Conservation (phyloP, 345 rosid genomes). For the Cardamine chenopodiifolia region DNA sequence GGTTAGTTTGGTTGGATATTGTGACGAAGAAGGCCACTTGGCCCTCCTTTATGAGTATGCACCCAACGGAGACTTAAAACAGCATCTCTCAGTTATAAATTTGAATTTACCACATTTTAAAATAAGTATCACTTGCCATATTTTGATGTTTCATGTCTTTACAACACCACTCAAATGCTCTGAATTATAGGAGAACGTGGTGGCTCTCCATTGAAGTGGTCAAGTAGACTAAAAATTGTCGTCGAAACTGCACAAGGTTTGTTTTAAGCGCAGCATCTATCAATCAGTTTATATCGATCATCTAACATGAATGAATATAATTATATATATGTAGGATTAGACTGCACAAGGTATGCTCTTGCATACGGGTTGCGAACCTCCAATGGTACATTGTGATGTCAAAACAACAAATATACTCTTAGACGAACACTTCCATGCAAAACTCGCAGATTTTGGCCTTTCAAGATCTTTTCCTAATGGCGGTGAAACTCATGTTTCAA, state of each 20-base stretch:
- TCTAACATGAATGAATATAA: no score
- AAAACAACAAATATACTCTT: slow-evolving; percentile 49
- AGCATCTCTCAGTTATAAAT: not conserved
- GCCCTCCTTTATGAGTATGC: slow-evolving; percentile 48
- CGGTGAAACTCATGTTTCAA: slow-evolving; percentile 25
- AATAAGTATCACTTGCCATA: no score
- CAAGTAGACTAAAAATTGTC: slow-evolving; percentile 45
- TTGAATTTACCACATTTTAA: no score
- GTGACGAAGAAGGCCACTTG: slow-evolving; percentile 28
- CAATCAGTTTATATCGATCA: no score
- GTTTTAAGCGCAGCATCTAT: no score
- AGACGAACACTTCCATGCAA: slow-evolving; percentile 40
- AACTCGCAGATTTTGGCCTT: slow-evolving; percentile 51
- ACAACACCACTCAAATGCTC: no score
- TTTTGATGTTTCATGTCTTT: no score
- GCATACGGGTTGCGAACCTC: slow-evolving; percentile 48
- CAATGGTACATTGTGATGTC: slow-evolving; percentile 49
- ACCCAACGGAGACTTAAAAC: slow-evolving; percentile 27
- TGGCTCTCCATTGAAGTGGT: slow-evolving; percentile 38
- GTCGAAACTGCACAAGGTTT: slow-evolving; percentile 48
- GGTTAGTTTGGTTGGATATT: slow-evolving; percentile 41
- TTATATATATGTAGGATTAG: slow-evolving; percentile 30
- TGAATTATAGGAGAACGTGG: not conserved
- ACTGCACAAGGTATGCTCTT: no score
- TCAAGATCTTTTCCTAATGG: slow-evolving; percentile 40